These are phyloP conservation scores for Ustilago trichophora DNA, from an alignment of 1,284 basidiomycete species.

Conservation along the genomic window DNA sequence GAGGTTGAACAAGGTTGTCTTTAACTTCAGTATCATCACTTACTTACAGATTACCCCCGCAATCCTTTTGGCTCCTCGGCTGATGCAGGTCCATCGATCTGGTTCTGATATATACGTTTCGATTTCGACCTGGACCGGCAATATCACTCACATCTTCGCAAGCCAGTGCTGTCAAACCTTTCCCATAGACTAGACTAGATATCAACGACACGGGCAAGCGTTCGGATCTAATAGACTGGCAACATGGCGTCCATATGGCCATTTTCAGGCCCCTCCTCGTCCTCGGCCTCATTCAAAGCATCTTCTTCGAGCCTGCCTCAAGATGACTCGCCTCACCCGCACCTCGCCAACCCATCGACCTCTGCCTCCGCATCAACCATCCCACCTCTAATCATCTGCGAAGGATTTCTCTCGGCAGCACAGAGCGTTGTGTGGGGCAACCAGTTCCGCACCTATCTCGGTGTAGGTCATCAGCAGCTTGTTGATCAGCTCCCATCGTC, in stretches of 20 bases:
- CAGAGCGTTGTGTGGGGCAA: conserved; percentile 70
- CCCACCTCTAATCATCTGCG: conserved; percentile 71
- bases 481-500: conserved; percentile 6
- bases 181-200: too few relatives aligned
- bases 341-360: background rate
- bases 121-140: too few relatives aligned
- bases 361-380: background rate
- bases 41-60: too few relatives aligned
- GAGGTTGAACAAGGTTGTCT: too few relatives aligned
- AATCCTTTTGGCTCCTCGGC: too few relatives aligned
- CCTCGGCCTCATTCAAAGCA: background rate
- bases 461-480: conserved; percentile 35
- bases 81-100: too few relatives aligned
- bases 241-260: conserved; percentile 8
- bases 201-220: too few relatives aligned
- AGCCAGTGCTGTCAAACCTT: too few relatives aligned
- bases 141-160: too few relatives aligned
- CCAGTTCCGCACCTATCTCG: conserved; percentile 40
- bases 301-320: background rate
- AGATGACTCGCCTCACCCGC: background rate
- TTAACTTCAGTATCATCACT: too few relatives aligned
- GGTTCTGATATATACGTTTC: background rate
- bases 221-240: too few relatives aligned
- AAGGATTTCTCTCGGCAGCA: conserved; percentile 71
- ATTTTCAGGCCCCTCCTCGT: background rate